Evolutionary conservation across 768 basidiomycete genomes (phyloP), one percentile per base, ranked within the genome.

Genomic region (Exsudoporus frostii): DNA sequence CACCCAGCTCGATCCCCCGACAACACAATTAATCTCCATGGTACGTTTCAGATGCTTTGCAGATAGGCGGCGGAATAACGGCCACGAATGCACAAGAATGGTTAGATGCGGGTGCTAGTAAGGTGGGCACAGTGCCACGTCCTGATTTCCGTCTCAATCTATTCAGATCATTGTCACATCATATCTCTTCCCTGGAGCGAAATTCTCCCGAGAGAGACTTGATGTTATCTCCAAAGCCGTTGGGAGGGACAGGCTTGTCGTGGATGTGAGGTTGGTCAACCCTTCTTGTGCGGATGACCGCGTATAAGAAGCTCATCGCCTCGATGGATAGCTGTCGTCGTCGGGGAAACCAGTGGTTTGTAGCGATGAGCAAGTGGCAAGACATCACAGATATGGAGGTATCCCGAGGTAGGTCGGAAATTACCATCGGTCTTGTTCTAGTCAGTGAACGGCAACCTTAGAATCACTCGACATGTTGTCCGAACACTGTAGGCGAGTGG

Each of bases 351-450:
- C 83, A 75, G 56, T 99, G 97, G 97, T 76, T 92, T 32, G 89
- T 99, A 13, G 94, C 96, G 11, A 98, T 95, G 94, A 96, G 98
- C 74, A 95, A 92, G 66, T 99, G 97, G 97, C 95, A 96, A 65
- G 87, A 90, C 54, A 79, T 97, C 47, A 98, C 97, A 0, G 92
- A 98, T 62, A 92, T 92, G 86, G 86, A 91, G 63, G 89, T 99
- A 17, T 86, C 79, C 56, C 76, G 85, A 80, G 91, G 94, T 88
- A 48, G 17, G 70, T 54, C 43, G 29, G 4, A 36, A 37, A 25
- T n/a, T 42, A 39, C 48, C 30, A 30, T 47, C 41, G 7, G 29
- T 34, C 42, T 14, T 22, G 34, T 51, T 24, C 30, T 9, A 39
- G 39, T 37, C 5, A 5, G 15, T 38, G 45, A 47, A 61, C 48